Conservation (phyloP, 2,329 filamentous ascomycete species). For the Penicillium occitanis region DNA sequence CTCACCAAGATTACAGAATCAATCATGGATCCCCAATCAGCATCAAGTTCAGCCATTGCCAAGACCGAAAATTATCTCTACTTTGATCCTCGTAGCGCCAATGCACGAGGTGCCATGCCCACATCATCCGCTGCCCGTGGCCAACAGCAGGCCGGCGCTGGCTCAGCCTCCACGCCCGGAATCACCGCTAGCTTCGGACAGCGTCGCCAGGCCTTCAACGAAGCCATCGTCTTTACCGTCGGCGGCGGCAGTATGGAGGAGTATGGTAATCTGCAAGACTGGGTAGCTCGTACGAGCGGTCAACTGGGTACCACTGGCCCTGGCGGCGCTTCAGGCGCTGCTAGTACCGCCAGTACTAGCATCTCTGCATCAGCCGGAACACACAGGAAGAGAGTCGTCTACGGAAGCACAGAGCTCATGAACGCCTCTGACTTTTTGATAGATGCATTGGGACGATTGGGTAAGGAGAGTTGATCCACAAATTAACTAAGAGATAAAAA, state of each 20-base stretch:
- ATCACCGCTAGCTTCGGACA: constrained; percentile 87
- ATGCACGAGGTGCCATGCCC: constrained; percentile 87
- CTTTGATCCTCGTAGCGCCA: constrained; percentile 91
- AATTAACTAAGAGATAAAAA: background rate
- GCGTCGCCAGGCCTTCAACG: constrained; percentile 80
- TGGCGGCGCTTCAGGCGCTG: constrained; percentile 34
- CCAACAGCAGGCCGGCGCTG: constrained; percentile 47
- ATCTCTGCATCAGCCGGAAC: constrained; percentile 47
- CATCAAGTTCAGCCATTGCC: constrained; percentile 85
- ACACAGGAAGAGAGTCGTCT: constrained; percentile 75
- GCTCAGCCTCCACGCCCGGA: constrained; percentile 55
- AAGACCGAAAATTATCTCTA: constrained; percentile 97
- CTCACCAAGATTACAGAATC: constrained; percentile 98
- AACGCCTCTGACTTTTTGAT: constrained; percentile 62
- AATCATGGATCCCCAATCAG: constrained; percentile 91
- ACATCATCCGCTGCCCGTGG: constrained; percentile 62
- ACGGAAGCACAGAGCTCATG: constrained; percentile 81
- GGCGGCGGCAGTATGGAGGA: constrained; percentile 98
- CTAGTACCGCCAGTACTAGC: background rate
- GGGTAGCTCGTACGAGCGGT: constrained; percentile 73
- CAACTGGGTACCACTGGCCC: constrained; percentile 52
- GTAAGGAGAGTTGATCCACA: constrained; percentile 50
- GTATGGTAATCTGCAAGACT: constrained; percentile 95
- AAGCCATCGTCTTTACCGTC: constrained; percentile 90
- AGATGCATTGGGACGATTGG: constrained; percentile 58